Conservation (phyloP, 257 asterid species). For the Cynanchum wilfordii region DNA sequence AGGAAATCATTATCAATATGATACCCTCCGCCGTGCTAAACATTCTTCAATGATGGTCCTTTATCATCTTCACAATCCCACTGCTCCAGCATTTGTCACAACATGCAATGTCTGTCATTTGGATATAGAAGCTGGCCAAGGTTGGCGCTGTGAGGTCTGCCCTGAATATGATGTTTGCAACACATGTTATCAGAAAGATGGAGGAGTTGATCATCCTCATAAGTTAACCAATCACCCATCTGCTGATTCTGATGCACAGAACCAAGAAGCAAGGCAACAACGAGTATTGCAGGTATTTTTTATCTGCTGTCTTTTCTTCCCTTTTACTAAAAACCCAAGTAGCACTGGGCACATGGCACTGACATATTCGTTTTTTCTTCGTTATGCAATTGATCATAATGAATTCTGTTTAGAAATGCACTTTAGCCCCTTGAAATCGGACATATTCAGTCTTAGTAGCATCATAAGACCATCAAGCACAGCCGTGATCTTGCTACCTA, state of each 20-base stretch:
- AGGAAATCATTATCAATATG: slow-evolving; percentile 97
- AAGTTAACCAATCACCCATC: slow-evolving; percentile 72
- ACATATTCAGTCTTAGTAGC: not conserved
- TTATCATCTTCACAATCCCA: slow-evolving; percentile 98
- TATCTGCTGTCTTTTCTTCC: not conserved
- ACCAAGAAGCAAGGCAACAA: slow-evolving; percentile 82
- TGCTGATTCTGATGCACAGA: slow-evolving; percentile 82
- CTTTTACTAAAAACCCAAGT: not conserved
- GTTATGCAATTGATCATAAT: not conserved
- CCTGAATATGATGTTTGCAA: slow-evolving; percentile 89
- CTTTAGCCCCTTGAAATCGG: not conserved
- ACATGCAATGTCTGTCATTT: slow-evolving; percentile 65
- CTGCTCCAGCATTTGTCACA: slow-evolving; percentile 89
- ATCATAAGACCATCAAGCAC: not conserved
- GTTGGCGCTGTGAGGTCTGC: slow-evolving; percentile 97
- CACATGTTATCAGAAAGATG: slow-evolving; percentile 82
- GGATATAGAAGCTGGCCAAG: slow-evolving; percentile 93
- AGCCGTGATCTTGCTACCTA: not conserved
- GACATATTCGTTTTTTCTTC: not conserved
- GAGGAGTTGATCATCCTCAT: slow-evolving; percentile 83
- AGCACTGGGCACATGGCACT: not conserved
- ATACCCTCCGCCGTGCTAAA: slow-evolving; percentile 95
- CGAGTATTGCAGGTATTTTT: slow-evolving; percentile 74
- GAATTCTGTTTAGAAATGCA: not conserved
- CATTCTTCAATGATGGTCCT: slow-evolving; percentile 99